Evolutionary conservation across 2,329 filamentous ascomycete species (phyloP), one percentile per base, ranked within the genome.

Genomic region (Alternaria rosae): DNA sequence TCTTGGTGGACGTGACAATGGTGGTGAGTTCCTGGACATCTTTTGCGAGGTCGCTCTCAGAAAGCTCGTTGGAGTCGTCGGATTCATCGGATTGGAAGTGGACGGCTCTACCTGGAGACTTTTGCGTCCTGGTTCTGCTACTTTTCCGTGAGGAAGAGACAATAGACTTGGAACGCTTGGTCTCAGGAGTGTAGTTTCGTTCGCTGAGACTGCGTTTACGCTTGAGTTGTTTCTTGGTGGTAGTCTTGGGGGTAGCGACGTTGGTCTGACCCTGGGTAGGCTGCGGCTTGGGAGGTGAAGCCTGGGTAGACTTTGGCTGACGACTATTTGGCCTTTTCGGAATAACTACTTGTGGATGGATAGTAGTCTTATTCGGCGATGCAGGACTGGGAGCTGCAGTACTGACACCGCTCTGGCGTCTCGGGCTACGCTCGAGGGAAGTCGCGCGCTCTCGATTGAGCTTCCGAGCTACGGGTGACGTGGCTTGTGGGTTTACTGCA

Each of bases 341-440:
- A 5, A 42, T 32, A 6, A 42, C 30, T 9, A 15, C 32, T 9
- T 57, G n/a, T 38, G 44, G 44, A 30, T 41, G 28, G 6, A 38
- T 20, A 11, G 15, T 13, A 48, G 42, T 20, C 10, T 43, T 57
- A 5, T 3, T n/a, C 8, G 54, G 43, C 20, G 47, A 26, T 25
- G 23, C 28, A 20, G 55, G 50, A 30, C 54, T 62, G 41, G 20
- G 43, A 30, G 55, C 48, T 8, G 35, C 55, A 8, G 55, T 62
- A n/a, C 48, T 62, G 7, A 54, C 6, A 13, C 59, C 59, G 23
- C 59, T 62, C 15, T 62, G 55, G 21, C 59, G 59, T 42, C 59
- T 59, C 8, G 50, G 50, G 28, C 59, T 62, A 13, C 28, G 28
- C 25, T 51, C 50, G 11, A 62, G 32, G 9, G 59, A 52, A 45